Evolutionary conservation across 2,329 filamentous ascomycete genomes (phyloP), one percentile per base, ranked within the genome.

Genomic region (Cytospora paraplurivora): DNA sequence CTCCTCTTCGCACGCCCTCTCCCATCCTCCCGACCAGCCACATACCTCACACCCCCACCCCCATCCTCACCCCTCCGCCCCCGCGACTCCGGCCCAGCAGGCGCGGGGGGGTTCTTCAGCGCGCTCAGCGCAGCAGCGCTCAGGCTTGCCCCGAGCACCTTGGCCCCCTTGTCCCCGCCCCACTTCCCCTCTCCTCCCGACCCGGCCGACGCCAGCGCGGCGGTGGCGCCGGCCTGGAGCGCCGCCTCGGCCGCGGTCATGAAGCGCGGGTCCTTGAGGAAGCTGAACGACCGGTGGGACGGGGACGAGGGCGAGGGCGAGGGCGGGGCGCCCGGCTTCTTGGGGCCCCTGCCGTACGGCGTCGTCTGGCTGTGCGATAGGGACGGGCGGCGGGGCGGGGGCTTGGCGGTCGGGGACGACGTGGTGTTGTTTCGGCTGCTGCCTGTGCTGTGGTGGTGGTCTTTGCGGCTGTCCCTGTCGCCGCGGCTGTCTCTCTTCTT

Each of bases 171-270:
- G 13, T 66, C 62, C 4, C 67, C 68, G 13, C 63, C 65, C 70
- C 70, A 71, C 6, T 68, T 69, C 59, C 68, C 58, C 33, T 67
- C 66, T 33, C 69, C 65, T n/a, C n/a, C n/a, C n/a, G n/a, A n/a
- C n/a, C n/a, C n/a, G n/a, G n/a, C n/a, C 19, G 66, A 38, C 10
- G 62, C 65, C 11, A 70, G 49, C 3, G 69, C 70, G 11, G 71
- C 68, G 11, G 68, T 52, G 2, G 65, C 67, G 3, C 70, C 71
- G 0, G 70, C 70, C 33, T 70, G 65, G 27, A 72, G 41, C 4
- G 71, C 71, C 0, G 71, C 71, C 35, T 64, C 57, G 12, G 71
- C 71, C 1, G 69, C 70, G n/a, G 68, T 64, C 56, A 67, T 67
- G 66, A 69, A 71, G 1, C 63, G 66, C 5, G 68, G 69, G 35